Percentiles rank a stretch among this genome's conserved stretches.
phyloP scores from a whole-genome alignment of 2,329 filamentous ascomycete genomes.

The Colletotrichum sp. region DNA sequence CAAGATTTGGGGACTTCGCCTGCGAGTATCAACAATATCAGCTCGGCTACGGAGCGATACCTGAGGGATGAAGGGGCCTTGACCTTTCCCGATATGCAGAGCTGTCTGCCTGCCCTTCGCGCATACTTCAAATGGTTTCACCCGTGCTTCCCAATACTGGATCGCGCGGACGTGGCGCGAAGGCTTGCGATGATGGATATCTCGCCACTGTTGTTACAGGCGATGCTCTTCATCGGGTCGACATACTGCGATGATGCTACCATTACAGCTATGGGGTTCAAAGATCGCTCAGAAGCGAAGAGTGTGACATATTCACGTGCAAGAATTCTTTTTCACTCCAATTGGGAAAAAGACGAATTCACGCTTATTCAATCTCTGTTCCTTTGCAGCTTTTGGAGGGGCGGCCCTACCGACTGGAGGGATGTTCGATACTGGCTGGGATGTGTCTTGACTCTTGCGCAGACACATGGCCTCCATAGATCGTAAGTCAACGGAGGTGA shows the following conservation, averaged over 20 bases:
- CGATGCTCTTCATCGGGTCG: constrained; percentile 59
- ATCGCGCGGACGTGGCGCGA: constrained; percentile 46
- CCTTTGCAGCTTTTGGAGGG: constrained; percentile 61
- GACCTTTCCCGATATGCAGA: constrained; percentile 22
- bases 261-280: constrained; percentile 49
- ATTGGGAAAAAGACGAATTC: constrained; percentile 55
- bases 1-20: not conserved
- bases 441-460: constrained; percentile 54
- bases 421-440: constrained; percentile 56
- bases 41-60: constrained; percentile 23
- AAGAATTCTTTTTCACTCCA: constrained; percentile 54
- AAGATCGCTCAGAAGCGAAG: constrained; percentile 54
- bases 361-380: constrained; percentile 56
- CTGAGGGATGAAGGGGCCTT: constrained; percentile 25
- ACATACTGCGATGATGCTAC: constrained; percentile 55
- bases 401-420: constrained; percentile 50
- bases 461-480: constrained; percentile 52
- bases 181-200: constrained; percentile 43
- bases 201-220: constrained; percentile 55
- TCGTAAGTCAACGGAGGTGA: constrained; percentile 18
- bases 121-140: constrained; percentile 64
- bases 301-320: constrained; percentile 54
- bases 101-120: constrained; percentile 33
- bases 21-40: constrained; percentile 15
- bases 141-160: constrained; percentile 59